Base-by-base conservation (phyloP, 306 rosid species). In the Datisca glomerata region DNA sequence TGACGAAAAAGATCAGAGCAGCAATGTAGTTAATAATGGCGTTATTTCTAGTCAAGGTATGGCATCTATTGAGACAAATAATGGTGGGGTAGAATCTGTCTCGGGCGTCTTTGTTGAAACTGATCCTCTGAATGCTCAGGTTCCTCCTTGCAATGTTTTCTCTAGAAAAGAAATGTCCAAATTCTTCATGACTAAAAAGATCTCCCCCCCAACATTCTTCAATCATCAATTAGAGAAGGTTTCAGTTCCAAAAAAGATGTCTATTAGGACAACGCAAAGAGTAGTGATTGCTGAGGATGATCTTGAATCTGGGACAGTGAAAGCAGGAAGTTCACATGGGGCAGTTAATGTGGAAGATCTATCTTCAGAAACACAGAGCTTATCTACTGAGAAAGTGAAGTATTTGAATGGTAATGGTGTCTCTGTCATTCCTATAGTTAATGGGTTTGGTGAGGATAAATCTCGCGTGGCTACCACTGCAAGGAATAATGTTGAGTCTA, bases 111-210 rank as follows among this genome's bases (percentile, higher is more conserved):
- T 47, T 53, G 9, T 54, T 46, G 60, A 58, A 67, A 61, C 70
- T 54, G 74, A 66, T 53, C 98, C 98, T 46, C 47, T 84, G 44
- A 74, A 60, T 45, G 75, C 92, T 45, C 96, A 84, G 70, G 53
- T 80, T 66, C 98, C 94, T 70, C 81, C 93, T 39, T 43, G 64
- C 57, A 71, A 80, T 60, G 41, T 70, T 38, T 77, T 89, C 57
- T 84, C 93, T 42, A 89, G 64, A 60, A 78, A 65, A 43, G 79
- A 77, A 49, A 80, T 84, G 86, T 72, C 91, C 54, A 51, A 53
- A 47, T 89, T 68, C 66, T 59, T 68, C n/a, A 65, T 49, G 54
- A 78, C 64, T 36, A 77, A 72, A 54, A 65, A 48, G 64, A 45
- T 74, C 33, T 54, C 84, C 22, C 78, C 76, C 25, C 69, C 67